phyloP scores from a whole-genome alignment of 345 rosid species.

The Mangifera indica region DNA sequence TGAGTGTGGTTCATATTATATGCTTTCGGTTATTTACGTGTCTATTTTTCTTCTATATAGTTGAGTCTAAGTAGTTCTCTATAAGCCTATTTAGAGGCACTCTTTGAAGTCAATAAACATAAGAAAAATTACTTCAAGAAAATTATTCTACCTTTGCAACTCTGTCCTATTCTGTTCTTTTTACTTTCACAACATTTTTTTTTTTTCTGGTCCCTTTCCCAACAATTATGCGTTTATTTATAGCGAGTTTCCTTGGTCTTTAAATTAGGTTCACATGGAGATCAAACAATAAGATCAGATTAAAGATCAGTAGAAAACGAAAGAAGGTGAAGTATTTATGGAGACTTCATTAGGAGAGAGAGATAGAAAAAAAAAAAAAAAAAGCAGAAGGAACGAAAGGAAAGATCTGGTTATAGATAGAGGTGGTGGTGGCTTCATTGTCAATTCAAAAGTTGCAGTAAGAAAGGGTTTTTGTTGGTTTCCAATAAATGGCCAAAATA shows the following conservation, averaged over 20 bases:
- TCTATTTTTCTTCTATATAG: too few species aligned
- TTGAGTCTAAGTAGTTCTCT: too few species aligned
- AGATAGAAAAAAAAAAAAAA: neutral
- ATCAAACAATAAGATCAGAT: slow-evolving; percentile 11
- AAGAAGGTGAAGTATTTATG: neutral
- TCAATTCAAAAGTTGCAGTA: slow-evolving; percentile 17
- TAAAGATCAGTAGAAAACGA: neutral
- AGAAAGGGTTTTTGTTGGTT: slow-evolving; percentile 35
- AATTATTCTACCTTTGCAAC: too few species aligned
- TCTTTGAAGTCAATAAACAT: too few species aligned
- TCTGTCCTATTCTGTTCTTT: too few species aligned
- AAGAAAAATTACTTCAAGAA: too few species aligned
- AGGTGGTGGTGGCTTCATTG: slow-evolving; percentile 16
- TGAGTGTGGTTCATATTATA: too few species aligned
- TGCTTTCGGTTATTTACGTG: too few species aligned
- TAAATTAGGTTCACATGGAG: slow-evolving; percentile 34
- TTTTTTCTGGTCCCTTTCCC: too few species aligned
- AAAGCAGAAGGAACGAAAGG: neutral
- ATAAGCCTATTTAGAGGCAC: too few species aligned
- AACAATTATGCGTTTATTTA: slow-evolving; percentile 9
- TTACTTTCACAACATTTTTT: too few species aligned
- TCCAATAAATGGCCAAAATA: slow-evolving; percentile 43
- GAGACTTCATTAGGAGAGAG: neutral
- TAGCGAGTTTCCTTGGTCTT: slow-evolving; percentile 30
- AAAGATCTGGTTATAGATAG: neutral